Conservation (phyloP, 352 stramenopile species). For the Globisporangium recalcitrans region DNA sequence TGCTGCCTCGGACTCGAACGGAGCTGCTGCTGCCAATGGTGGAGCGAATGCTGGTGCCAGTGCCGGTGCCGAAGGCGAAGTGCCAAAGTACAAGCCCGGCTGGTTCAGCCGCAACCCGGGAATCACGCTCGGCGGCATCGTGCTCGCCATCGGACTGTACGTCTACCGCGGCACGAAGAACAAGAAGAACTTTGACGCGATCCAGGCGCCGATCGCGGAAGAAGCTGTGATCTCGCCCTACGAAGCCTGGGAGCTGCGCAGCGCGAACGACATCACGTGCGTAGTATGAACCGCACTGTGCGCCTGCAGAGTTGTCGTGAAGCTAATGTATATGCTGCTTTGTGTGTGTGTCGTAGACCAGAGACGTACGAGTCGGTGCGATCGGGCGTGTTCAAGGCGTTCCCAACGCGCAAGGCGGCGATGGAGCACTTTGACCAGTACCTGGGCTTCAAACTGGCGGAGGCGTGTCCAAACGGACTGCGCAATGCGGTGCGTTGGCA, state of each 20-base stretch:
- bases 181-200: slow-evolving; percentile 77
- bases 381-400: slow-evolving; percentile 41
- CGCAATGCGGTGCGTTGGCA: slow-evolving; percentile 40
- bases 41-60: not conserved
- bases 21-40: not conserved
- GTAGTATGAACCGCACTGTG: not conserved
- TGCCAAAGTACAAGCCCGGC: slow-evolving; percentile 76
- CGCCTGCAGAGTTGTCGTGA: not conserved
- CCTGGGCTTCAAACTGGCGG: slow-evolving; percentile 61
- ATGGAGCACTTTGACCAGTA: slow-evolving; percentile 82
- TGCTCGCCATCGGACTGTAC: slow-evolving; percentile 62
- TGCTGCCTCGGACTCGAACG: slow-evolving; percentile 2
- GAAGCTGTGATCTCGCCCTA: slow-evolving; percentile 75
- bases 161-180: slow-evolving; percentile 66
- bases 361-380: slow-evolving; percentile 49
- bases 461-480: slow-evolving; percentile 49
- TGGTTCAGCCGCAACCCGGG: slow-evolving; percentile 85
- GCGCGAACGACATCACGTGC: slow-evolving; percentile 76
- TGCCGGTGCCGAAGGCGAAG: slow-evolving; percentile 26
- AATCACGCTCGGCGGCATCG: slow-evolving; percentile 63
- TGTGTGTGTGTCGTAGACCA: slow-evolving; percentile 23
- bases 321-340: slow-evolving; percentile 1
- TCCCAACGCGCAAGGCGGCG: slow-evolving; percentile 54
- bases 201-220: slow-evolving; percentile 72
- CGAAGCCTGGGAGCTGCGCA: slow-evolving; percentile 81